Evolutionary conservation across 2,329 filamentous ascomycete genomes (phyloP), one percentile per base, ranked within the genome.

Genomic region (Ophiostoma piceae): DNA sequence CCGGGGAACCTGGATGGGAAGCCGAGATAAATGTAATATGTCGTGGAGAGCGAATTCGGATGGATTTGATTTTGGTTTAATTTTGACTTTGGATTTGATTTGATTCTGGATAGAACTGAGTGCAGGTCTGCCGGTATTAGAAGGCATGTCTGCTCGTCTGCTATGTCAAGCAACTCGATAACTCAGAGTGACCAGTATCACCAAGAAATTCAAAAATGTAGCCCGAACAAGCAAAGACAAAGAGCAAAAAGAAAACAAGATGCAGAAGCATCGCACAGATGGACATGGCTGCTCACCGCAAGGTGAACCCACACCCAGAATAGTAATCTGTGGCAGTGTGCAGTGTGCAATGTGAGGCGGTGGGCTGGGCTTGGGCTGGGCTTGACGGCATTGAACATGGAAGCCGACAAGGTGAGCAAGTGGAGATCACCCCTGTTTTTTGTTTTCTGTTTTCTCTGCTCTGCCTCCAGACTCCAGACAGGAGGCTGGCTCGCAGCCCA

Each of bases 201-300:
- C 26, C 26, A 29, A 29, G 26, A 29, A 29, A 29, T 29, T 29
- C 26, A 29, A 29, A 29, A 1, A 29, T 29, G 26, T 29, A 29
- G n/a, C n/a, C n/a, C n/a, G n/a, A n/a, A n/a, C n/a, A n/a, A n/a
- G n/a, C n/a, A n/a, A 29, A 29, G 26, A 2, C 26, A 29, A 29
- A 29, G 26, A 29, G 26, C 26, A 54, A 54, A 54, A 54, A 54
- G 47, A 19, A 54, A 8, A 54, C 7, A 54, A 26, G 26, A 57
- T 11, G 11, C 6, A 3, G 22, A 57, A 3, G 51, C 51, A 47
- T 47, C 43, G 43, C 16, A 47, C 43, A n/a, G 16, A 41, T 41
- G 39, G 39, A n/a, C 43, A 47, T 47, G 19, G 22, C 51, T 57
- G 57, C 57, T 62, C 57, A 62, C 57, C 57, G 57, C 57, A 62